These are phyloP conservation scores for Lecanicillium sp. DNA, from an alignment of 2,329 filamentous ascomycete genomes.

Conservation along the genomic window DNA sequence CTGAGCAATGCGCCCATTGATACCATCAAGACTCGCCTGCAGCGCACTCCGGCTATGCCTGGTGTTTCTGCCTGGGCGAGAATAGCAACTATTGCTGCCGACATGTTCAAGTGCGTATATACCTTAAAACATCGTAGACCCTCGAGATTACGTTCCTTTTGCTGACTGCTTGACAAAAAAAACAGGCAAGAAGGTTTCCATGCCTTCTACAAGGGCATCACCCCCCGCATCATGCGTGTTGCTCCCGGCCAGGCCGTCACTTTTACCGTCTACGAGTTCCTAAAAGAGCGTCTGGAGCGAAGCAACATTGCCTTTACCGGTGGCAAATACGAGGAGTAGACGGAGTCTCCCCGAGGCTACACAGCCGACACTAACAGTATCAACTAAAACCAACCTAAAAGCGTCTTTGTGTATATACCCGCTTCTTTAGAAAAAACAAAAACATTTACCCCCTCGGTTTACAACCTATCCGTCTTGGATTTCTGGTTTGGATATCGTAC, in stretches of 20 bases:
- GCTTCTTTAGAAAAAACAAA: too few species aligned
- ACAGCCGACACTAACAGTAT: too few species aligned
- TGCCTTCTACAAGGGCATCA: constrained; percentile 99
- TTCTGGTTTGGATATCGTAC: neutral
- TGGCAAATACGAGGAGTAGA: constrained; percentile 61
- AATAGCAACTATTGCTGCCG: constrained; percentile 68
- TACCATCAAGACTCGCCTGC: constrained; percentile 95
- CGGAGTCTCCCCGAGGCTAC: too few species aligned
- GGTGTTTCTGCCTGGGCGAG: constrained; percentile 74
- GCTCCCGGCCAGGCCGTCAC: constrained; percentile 85
- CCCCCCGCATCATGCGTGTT: constrained; percentile 92
- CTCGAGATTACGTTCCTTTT: too few species aligned
- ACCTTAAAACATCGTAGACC: too few species aligned
- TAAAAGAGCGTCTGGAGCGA: constrained; percentile 64
- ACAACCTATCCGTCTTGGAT: neutral
- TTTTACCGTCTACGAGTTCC: constrained; percentile 69
- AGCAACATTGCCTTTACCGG: constrained; percentile 52
- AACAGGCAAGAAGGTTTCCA: constrained; percentile 79
- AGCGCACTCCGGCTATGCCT: constrained; percentile 75
- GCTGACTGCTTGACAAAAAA: too few species aligned
- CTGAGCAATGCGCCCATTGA: constrained; percentile 96
- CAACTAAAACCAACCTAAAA: constrained; percentile 1
- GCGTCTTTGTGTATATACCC: too few species aligned
- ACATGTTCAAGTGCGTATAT: constrained; percentile 67
- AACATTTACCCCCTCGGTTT: too few species aligned